A percentile compares a stretch with the other conserved stretches of the same genome.
Evolutionary conservation across 139 green algal species (phyloP).

Genomic region (Coelastrella sp.): DNA sequence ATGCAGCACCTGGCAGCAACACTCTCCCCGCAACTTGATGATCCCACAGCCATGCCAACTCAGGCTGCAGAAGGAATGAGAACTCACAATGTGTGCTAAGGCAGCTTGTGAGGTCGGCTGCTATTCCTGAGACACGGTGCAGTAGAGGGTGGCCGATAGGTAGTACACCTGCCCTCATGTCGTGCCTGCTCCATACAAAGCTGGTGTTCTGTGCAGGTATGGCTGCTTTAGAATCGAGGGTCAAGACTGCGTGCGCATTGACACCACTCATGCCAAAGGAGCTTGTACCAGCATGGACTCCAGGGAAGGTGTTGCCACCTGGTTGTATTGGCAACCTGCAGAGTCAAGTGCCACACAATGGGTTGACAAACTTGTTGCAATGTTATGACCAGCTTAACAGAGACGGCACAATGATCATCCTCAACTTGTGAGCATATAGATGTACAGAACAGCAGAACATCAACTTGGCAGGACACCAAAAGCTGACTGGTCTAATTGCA

Average conservation of each 20-base stretch:
- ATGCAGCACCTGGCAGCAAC: conserved; percentile 57
- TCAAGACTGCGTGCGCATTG: conserved; percentile 84
- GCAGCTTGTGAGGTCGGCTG: too few species aligned
- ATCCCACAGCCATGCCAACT: conserved; percentile 59
- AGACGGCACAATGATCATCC: too few species aligned
- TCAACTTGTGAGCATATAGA: too few species aligned
- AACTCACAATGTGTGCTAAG: conserved; percentile 32
- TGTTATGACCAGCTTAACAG: too few species aligned
- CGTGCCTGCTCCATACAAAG: conserved; percentile 42
- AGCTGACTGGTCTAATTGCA: not conserved
- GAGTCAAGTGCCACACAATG: too few species aligned
- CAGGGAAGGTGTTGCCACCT: not conserved
- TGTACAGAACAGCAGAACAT: too few species aligned
- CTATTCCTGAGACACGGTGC: not conserved
- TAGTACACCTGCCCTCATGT: conserved; percentile 58
- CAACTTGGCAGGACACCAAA: not conserved
- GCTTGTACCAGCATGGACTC: conserved; percentile 71
- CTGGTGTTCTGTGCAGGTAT: conserved; percentile 3
- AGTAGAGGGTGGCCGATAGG: conserved; percentile 69
- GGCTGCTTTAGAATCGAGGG: not conserved
- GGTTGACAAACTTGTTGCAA: too few species aligned
- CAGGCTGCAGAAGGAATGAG: conserved; percentile 34
- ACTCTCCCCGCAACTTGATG: conserved; percentile 48
- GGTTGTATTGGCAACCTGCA: conserved; percentile 67
- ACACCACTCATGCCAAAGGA: conserved; percentile 90